Base-by-base conservation (phyloP, 2,329 filamentous ascomycete species). In the Pseudopyricularia cyperi region DNA sequence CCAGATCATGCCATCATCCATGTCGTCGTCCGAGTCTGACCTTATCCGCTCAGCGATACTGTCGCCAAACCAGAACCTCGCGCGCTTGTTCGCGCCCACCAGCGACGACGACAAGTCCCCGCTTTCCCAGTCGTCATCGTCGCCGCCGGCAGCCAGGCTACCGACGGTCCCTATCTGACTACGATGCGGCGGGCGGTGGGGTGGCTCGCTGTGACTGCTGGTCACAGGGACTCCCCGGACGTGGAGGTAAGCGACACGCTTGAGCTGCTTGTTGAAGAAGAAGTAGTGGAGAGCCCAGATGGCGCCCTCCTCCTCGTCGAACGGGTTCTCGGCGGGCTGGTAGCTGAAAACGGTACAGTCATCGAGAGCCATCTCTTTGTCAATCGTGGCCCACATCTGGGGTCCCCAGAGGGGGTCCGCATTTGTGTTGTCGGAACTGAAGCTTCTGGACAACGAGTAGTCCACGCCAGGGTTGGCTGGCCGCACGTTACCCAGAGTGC, bases 201-300 rank as follows among this genome's bases (percentile, higher is more conserved):
- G 28, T 22, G n/a, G 68, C 46, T 76, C 85, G 55, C 75, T 83
- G 64, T 75, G 75, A n/a, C 37, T 42, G 57, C 73, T 86, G 62
- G 86, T 82, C 59, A 85, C 84, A 54, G 80, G 91, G 46, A 96
- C 80, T n/a, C 88, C 90, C 55, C 91, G 85, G 46, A 96, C 79
- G 62, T 96, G 94, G 46, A 98, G 72, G 65, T 98, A 98, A 55
- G 89, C 90, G 17, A 98, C 91, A 42, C 93, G 82, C 72, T 97
- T 97, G 63, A 85, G 78, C 26, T 83, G 75, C 62, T 91, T 91
- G 73, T 95, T 96, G 77, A 96, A 97, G 67, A 97, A 95, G 72
- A 98, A 95, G 68, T 95, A 96, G 66, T 97, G 90, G 56, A 90
- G 76, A 49, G 87, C 89, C 91, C 91, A 98, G 56, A 98, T 90